Conservation (phyloP, 2,329 filamentous ascomycete species). For the Aureobasidium sp. region DNA sequence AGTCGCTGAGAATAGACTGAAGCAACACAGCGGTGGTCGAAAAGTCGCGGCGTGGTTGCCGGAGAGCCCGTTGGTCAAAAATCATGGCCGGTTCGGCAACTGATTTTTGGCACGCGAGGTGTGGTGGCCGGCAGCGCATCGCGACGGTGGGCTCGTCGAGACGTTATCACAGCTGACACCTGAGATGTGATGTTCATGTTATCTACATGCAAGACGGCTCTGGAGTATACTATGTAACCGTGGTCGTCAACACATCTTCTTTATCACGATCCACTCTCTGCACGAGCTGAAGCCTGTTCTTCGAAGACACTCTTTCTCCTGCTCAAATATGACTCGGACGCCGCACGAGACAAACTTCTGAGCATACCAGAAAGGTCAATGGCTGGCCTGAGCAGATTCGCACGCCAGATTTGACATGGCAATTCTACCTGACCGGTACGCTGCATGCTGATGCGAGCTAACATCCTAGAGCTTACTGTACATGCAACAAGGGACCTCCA, state of each 20-base stretch:
- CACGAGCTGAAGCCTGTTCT: not conserved
- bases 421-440: not conserved
- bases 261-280: not conserved
- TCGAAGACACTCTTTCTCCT: not conserved
- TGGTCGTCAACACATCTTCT: not conserved
- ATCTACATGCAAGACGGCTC: not conserved
- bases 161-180: not conserved
- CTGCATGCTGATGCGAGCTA: constrained; percentile 10
- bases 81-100: not conserved
- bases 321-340: not conserved
- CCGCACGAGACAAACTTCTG: not conserved
- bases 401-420: not conserved
- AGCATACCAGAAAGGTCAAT: not conserved
- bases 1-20: not conserved
- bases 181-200: not conserved
- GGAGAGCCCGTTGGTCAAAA: not conserved
- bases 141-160: not conserved
- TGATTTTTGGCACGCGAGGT: not conserved
- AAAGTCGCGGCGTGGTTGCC: not conserved
- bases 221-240: not conserved
- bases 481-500: not conserved
- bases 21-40: not conserved
- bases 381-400: not conserved
- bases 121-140: not conserved
- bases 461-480: constrained; percentile 3